These are phyloP conservation scores for Bruguiera hainesii DNA, from an alignment of 441 rosid species.

Conservation along the genomic window DNA sequence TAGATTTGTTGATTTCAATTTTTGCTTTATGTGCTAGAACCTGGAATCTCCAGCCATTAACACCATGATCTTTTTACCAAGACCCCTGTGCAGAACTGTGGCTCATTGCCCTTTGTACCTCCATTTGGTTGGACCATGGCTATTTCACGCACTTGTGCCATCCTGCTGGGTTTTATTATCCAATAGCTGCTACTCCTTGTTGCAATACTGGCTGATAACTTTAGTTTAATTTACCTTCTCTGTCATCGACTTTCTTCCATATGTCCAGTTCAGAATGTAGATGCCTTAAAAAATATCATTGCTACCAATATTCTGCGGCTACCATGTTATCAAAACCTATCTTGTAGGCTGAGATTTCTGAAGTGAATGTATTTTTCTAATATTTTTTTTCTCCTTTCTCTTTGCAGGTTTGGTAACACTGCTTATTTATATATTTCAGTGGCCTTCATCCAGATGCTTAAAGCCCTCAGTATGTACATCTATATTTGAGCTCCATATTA, in stretches of 20 bases:
- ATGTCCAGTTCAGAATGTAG: background rate
- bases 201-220: background rate
- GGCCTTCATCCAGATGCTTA: slow-evolving; percentile 99
- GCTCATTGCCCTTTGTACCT: background rate
- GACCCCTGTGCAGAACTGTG: background rate
- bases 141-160: too few species aligned
- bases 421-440: slow-evolving; percentile 94
- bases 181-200: background rate
- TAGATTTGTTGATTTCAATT: background rate
- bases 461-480: slow-evolving; percentile 85
- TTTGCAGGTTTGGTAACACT: slow-evolving; percentile 93
- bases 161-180: background rate
- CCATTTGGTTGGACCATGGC: too few species aligned
- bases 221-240: background rate
- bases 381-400: slow-evolving; percentile 9
- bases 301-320: background rate
- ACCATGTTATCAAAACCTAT: background rate
- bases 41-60: background rate
- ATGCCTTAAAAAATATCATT: too few species aligned
- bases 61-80: background rate
- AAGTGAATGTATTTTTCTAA: background rate
- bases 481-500: slow-evolving; percentile 11
- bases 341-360: slow-evolving; percentile 5
- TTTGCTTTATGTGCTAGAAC: background rate
- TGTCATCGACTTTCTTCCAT: background rate